These are phyloP conservation scores for Aspergillus fumigatiaffinis DNA, from an alignment of 2,329 filamentous ascomycete species.

Conservation along the genomic window DNA sequence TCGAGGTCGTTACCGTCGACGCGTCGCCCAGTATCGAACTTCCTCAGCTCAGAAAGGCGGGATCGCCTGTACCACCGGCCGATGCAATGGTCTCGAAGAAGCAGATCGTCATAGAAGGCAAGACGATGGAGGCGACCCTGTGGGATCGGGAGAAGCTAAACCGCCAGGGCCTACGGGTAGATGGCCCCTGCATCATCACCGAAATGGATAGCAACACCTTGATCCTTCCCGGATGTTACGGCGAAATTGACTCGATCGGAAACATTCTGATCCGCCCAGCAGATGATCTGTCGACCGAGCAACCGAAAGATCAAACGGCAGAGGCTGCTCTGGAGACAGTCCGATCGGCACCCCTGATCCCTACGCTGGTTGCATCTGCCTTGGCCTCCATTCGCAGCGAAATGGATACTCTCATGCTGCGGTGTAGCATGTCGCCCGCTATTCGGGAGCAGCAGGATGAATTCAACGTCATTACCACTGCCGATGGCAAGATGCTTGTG, in stretches of 20 bases:
- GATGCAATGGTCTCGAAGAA: conserved; percentile 38
- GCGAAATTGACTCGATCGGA: conserved; percentile 46
- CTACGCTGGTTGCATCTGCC: conserved; percentile 44
- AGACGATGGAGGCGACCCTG: conserved; percentile 39
- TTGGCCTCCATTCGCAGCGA: conserved; percentile 46
- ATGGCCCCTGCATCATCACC: conserved; percentile 46
- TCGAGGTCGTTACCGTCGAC: conserved; percentile 44
- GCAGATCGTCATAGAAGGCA: conserved; percentile 39
- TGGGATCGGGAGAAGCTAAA: conserved; percentile 44
- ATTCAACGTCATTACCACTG: conserved; percentile 52
- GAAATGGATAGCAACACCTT: conserved; percentile 53
- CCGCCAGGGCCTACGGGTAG: conserved; percentile 38
- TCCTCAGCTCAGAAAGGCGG: conserved; percentile 28
- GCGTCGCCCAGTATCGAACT: conserved; percentile 41
- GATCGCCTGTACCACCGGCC: conserved; percentile 25
- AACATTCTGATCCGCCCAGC: conserved; percentile 48
- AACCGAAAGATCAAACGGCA: conserved; percentile 26
- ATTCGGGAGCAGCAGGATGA: conserved; percentile 52
- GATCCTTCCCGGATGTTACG: conserved; percentile 45
- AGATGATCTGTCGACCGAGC: conserved; percentile 19
- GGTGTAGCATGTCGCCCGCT: conserved; percentile 49
- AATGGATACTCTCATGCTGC: conserved; percentile 51
- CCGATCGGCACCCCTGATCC: conserved; percentile 39
- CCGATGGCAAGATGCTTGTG: conserved; percentile 48
- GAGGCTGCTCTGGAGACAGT: conserved; percentile 37